A percentile compares a stretch with the other conserved stretches of the same genome.
phyloP scores from a whole-genome alignment of 495 filamentous ascomycete genomes.

The Geopyxis carbonaria region DNA sequence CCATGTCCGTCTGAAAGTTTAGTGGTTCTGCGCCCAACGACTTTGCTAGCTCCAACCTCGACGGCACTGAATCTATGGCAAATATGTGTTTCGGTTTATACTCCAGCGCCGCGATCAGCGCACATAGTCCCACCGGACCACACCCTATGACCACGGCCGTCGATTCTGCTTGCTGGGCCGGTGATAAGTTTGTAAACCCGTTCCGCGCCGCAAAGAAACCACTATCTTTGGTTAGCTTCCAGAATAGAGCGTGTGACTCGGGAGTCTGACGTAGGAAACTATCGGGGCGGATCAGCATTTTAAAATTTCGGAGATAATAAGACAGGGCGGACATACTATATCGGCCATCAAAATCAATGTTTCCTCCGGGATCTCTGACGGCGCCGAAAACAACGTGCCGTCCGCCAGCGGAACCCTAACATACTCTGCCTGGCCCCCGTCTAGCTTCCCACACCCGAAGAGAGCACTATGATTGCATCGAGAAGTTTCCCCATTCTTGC shows the following conservation, averaged over 20 bases:
- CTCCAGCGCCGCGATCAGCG: slow-evolving; percentile 65
- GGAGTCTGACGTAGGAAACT: slow-evolving; percentile 20
- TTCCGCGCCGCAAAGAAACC: slow-evolving; percentile 81
- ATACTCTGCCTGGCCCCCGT: slow-evolving; percentile 85
- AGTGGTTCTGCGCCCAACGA: slow-evolving; percentile 69
- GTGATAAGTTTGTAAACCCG: slow-evolving; percentile 50
- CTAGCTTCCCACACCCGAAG: slow-evolving; percentile 56
- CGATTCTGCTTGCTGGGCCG: slow-evolving; percentile 46
- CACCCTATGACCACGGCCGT: slow-evolving; percentile 75
- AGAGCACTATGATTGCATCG: slow-evolving; percentile 60
- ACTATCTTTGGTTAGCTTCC: too few relatives aligned
- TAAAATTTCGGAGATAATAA: background rate
- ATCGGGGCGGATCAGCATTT: background rate
- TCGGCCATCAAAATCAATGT: slow-evolving; percentile 79
- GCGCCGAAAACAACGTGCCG: slow-evolving; percentile 60
- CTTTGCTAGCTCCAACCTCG: slow-evolving; percentile 59
- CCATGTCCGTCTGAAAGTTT: slow-evolving; percentile 57
- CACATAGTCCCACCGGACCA: slow-evolving; percentile 77
- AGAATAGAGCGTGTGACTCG: too few relatives aligned
- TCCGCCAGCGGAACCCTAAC: slow-evolving; percentile 76
- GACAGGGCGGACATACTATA: slow-evolving; percentile 30
- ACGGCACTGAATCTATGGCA: slow-evolving; percentile 68
- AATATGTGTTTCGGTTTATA: slow-evolving; percentile 66
- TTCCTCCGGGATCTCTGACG: slow-evolving; percentile 56
- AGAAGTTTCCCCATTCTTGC: slow-evolving; percentile 61